A percentile compares a stretch with the other conserved stretches of the same genome.
These are phyloP conservation scores for Afroboletus lepidellus DNA, from an alignment of 1,284 basidiomycete species.

Conservation along the genomic window DNA sequence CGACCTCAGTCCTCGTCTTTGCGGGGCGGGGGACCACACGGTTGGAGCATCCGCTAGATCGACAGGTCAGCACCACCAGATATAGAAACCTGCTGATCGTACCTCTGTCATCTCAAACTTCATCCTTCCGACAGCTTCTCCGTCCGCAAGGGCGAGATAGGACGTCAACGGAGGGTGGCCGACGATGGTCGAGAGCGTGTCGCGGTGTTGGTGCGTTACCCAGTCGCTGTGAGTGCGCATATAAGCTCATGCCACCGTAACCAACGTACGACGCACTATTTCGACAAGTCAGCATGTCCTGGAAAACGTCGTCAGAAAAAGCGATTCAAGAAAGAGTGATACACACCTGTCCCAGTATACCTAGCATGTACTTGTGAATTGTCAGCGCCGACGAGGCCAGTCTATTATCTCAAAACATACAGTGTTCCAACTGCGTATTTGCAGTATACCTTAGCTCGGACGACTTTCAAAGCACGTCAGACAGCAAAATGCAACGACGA, in stretches of 20 bases:
- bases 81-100: conserved; percentile 7
- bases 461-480: conserved; percentile 46
- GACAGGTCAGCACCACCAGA: conserved; percentile 6
- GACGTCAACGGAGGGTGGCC: conserved; percentile 87
- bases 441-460: conserved; percentile 92
- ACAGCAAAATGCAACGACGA: not conserved
- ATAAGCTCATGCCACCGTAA: conserved; percentile 5
- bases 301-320: conserved; percentile 6
- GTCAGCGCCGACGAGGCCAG: conserved; percentile 16
- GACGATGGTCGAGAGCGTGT: conserved; percentile 89
- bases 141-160: conserved; percentile 91
- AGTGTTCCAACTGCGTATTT: conserved; percentile 90
- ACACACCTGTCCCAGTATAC: conserved; percentile 89
- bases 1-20: conserved; percentile 76
- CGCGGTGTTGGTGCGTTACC: conserved; percentile 96
- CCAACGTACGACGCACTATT: conserved; percentile 66
- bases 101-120: conserved; percentile 97
- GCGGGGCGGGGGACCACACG: conserved; percentile 93
- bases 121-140: conserved; percentile 85
- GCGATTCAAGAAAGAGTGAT: not conserved
- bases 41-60: conserved; percentile 90
- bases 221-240: conserved; percentile 72
- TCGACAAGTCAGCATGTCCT: conserved; percentile 91
- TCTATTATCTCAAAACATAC: conserved; percentile 45
- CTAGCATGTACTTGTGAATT: conserved; percentile 79